These are phyloP conservation scores for Fusarium guadeloupense DNA, from an alignment of 2,329 filamentous ascomycete species.

Conservation along the genomic window DNA sequence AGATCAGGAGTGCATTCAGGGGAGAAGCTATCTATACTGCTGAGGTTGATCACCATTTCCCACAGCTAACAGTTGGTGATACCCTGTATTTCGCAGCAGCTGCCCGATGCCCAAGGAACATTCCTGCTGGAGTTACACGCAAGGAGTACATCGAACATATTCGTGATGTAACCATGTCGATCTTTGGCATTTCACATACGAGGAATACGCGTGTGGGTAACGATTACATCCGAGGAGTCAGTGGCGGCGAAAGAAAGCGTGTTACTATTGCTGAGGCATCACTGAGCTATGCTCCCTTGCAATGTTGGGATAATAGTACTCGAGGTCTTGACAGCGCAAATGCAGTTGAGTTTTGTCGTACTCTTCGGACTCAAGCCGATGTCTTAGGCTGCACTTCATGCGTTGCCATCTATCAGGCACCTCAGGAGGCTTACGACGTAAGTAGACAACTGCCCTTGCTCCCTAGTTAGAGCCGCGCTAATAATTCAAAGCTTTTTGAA, in stretches of 20 bases:
- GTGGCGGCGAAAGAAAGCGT: constrained; percentile 59
- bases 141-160: constrained; percentile 65
- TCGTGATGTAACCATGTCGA: constrained; percentile 74
- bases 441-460: not conserved
- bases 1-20: constrained; percentile 77
- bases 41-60: constrained; percentile 81
- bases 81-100: constrained; percentile 78
- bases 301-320: constrained; percentile 77
- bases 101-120: constrained; percentile 68
- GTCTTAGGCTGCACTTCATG: constrained; percentile 64
- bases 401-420: constrained; percentile 72
- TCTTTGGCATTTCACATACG: constrained; percentile 74
- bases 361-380: constrained; percentile 66
- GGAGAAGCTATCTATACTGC: constrained; percentile 85
- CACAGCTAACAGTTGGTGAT: constrained; percentile 76
- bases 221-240: constrained; percentile 68
- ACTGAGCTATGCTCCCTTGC: constrained; percentile 54
- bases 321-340: constrained; percentile 70
- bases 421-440: constrained; percentile 49
- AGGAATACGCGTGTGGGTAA: constrained; percentile 73
- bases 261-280: constrained; percentile 49
- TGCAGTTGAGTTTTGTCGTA: constrained; percentile 70
- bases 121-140: constrained; percentile 63
- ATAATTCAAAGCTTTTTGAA: constrained; percentile 58
- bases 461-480: not conserved